A percentile compares a stretch with the other conserved stretches of the same genome.
Evolutionary conservation across 2,329 filamentous ascomycete genomes (phyloP).

Genomic region (Colletotrichum tropicale): DNA sequence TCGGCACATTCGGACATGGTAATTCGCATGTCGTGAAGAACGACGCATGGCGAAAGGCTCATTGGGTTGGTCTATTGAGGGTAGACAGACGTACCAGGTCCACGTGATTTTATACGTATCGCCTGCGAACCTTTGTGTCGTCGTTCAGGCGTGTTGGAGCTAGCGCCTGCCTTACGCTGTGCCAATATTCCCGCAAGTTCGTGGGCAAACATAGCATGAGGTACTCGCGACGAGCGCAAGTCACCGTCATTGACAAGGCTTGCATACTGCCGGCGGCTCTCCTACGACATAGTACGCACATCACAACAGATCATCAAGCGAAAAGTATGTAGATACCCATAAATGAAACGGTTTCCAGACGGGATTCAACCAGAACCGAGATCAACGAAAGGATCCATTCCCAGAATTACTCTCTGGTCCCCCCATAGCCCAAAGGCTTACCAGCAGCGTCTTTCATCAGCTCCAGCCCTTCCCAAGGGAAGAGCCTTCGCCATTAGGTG

Average conservation of each 20-base stretch:
- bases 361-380: slow-evolving; percentile 19
- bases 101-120: not conserved
- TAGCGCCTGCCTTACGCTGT: not conserved
- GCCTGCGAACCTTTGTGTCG: not conserved
- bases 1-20: not conserved
- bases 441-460: slow-evolving; percentile 22
- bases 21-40: not conserved
- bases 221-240: not conserved
- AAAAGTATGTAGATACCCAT: slow-evolving; percentile 23
- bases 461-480: not conserved
- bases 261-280: too few species aligned
- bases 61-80: too few species aligned
- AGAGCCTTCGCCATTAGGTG: slow-evolving; percentile 12
- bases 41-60: fast-evolving
- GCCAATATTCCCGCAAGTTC: too few species aligned
- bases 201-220: not conserved
- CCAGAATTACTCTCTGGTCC: slow-evolving; percentile 22
- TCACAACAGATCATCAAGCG: not conserved
- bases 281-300: not conserved
- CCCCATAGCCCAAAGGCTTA: slow-evolving; percentile 20
- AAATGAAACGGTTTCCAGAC: slow-evolving; percentile 25
- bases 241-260: fast-evolving
- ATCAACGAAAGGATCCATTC: slow-evolving; percentile 26
- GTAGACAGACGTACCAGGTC: too few species aligned
- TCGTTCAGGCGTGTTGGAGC: not conserved